Conservation (phyloP, 2,329 filamentous ascomycete species). For the Xylariaceae sp. region DNA sequence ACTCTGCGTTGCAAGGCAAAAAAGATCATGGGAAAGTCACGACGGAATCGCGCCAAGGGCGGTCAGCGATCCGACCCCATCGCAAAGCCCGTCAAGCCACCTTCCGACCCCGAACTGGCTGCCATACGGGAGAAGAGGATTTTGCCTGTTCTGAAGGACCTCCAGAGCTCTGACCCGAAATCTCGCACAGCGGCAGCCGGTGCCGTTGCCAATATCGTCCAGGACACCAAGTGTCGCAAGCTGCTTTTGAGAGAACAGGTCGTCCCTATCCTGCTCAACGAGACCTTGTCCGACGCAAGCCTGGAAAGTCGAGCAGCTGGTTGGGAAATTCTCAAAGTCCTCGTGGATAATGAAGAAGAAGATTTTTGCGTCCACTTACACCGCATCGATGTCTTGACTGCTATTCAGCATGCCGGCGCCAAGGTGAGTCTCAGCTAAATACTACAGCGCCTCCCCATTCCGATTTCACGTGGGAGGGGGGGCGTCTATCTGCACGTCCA, state of each 20-base stretch:
- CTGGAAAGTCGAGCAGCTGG: conserved; percentile 57
- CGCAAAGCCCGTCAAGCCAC: conserved; percentile 51
- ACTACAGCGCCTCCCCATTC: conserved; percentile 1
- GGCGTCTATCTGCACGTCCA: no score
- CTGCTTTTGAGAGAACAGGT: conserved; percentile 59
- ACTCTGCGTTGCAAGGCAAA: no score
- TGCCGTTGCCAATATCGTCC: conserved; percentile 54
- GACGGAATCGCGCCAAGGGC: conserved; percentile 42
- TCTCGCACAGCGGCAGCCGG: conserved; percentile 51
- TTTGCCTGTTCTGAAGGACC: conserved; percentile 52
- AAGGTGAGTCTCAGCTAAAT: conserved; percentile 32
- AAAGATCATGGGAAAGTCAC: conserved; percentile 49
- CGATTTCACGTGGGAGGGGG: no score
- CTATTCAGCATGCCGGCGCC: conserved; percentile 48
- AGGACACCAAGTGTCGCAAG: conserved; percentile 55
- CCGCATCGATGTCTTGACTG: conserved; percentile 52
- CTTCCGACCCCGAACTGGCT: conserved; percentile 55
- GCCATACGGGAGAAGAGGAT: conserved; percentile 57
- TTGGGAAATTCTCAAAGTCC: conserved; percentile 58
- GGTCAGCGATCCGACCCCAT: conserved; percentile 47
- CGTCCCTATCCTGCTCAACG: conserved; percentile 53
- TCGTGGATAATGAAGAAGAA: conserved; percentile 55
- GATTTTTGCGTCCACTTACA: conserved; percentile 62
- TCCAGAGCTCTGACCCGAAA: conserved; percentile 52
- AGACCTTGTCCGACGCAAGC: conserved; percentile 56